phyloP scores from a whole-genome alignment of 2,329 filamentous ascomycete genomes.

The Hymenoscyphus albidus region DNA sequence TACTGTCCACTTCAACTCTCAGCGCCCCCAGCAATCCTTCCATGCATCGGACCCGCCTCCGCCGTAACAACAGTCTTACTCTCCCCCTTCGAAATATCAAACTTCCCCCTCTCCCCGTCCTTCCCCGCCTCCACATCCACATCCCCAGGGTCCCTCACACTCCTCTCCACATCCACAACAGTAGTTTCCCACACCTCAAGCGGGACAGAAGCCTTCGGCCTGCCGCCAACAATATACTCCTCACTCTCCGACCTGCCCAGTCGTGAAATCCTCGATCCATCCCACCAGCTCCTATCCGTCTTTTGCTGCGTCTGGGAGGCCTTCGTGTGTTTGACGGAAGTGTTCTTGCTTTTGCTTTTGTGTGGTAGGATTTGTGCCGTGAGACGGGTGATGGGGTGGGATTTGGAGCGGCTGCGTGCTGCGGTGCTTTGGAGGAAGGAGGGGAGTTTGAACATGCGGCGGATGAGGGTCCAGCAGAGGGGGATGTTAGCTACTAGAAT shows the following conservation, averaged over 20 bases:
- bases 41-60: background rate
- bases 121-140: background rate
- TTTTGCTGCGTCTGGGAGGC: background rate
- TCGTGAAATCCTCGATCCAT: slow-evolving; percentile 11
- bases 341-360: background rate
- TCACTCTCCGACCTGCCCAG: slow-evolving; percentile 23
- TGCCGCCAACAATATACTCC: slow-evolving; percentile 20
- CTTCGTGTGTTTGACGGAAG: background rate
- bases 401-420: slow-evolving; percentile 15
- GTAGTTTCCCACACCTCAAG: slow-evolving; percentile 28
- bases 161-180: slow-evolving; percentile 22
- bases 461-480: slow-evolving; percentile 49
- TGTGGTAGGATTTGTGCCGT: background rate
- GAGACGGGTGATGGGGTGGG: slow-evolving; percentile 9
- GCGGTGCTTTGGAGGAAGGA: slow-evolving; percentile 21
- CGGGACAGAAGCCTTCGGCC: slow-evolving; percentile 12
- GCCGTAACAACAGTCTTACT: slow-evolving; percentile 4
- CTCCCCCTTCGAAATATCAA: background rate
- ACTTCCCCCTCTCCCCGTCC: background rate
- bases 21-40: background rate
- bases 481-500: slow-evolving; percentile 52
- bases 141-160: background rate
- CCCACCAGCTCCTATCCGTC: slow-evolving; percentile 23
- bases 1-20: background rate
- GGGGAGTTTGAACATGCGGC: slow-evolving; percentile 38